phyloP scores from a whole-genome alignment of 129 eudicot species.

The Cynara cardunculus region DNA sequence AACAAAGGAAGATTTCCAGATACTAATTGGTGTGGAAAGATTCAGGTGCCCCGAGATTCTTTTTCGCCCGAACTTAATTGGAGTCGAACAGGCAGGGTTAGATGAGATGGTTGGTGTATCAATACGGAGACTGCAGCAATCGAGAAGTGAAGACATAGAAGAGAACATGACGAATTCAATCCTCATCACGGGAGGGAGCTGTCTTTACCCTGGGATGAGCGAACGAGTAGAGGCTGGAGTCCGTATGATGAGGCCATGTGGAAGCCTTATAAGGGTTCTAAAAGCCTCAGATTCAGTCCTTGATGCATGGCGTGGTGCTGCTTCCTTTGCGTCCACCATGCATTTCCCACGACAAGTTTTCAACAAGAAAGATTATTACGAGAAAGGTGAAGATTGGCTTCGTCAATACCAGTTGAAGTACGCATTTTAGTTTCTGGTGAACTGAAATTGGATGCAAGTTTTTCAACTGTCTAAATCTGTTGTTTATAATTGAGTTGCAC shows the following conservation, averaged over 20 bases:
- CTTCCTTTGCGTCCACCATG: slow-evolving; percentile 62
- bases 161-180: slow-evolving; percentile 70
- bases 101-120: slow-evolving; percentile 91
- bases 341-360: slow-evolving; percentile 65
- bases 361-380: slow-evolving; percentile 67
- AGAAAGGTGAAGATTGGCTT: slow-evolving; percentile 96
- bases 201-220: slow-evolving; percentile 78
- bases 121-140: slow-evolving; percentile 45
- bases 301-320: slow-evolving; percentile 98
- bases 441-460: neutral
- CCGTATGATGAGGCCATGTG: slow-evolving; percentile 92
- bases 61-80: slow-evolving; percentile 73
- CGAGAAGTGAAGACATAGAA: slow-evolving; percentile 35
- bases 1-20: slow-evolving; percentile 92
- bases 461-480: neutral
- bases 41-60: slow-evolving; percentile 94
- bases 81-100: slow-evolving; percentile 92
- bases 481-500: neutral
- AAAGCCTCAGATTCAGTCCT: slow-evolving; percentile 62
- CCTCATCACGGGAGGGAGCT: slow-evolving; percentile 83
- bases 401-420: slow-evolving; percentile 66
- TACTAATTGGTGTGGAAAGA: slow-evolving; percentile 83
- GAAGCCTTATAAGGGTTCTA: slow-evolving; percentile 53
- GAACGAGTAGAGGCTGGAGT: slow-evolving; percentile 84
- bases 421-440: slow-evolving; percentile 29